A percentile compares a stretch with the other conserved stretches of the same genome.
Evolutionary conservation across 192 early-diverging fungal species (phyloP).

Genomic region (Podila clonocystis): DNA sequence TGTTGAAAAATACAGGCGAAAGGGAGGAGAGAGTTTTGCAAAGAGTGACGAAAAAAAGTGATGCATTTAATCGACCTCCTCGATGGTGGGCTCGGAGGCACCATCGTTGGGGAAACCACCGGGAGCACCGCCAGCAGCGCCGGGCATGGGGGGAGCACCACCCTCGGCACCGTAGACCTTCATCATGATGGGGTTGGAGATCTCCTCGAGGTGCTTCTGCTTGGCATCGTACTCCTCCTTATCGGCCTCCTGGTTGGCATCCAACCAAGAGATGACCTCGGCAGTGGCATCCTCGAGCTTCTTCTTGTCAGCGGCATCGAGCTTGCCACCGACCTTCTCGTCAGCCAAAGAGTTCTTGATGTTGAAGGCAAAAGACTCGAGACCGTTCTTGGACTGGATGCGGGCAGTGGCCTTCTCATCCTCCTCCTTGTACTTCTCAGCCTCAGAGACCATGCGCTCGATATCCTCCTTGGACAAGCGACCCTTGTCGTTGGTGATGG

Average conservation of each 20-base stretch:
- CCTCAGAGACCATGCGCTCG: conserved; percentile 85
- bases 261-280: conserved; percentile 96
- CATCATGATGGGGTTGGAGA: conserved; percentile 98
- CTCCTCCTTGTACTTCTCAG: conserved; percentile 84
- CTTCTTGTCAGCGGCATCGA: conserved; percentile 89
- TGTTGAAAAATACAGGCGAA: conserved; percentile 8
- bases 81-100: conserved; percentile 72
- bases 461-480: conserved; percentile 98
- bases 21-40: conserved; percentile 20
- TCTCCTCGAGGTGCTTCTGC: conserved; percentile 94
- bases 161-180: conserved; percentile 89
- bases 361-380: conserved; percentile 98
- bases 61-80: conserved; percentile 78
- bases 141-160: conserved; percentile 71
- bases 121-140: conserved; percentile 75
- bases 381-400: conserved; percentile 92
- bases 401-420: conserved; percentile 94
- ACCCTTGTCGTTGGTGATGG: conserved; percentile 99
- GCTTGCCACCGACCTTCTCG: conserved; percentile 83
- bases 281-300: conserved; percentile 86
- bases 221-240: conserved; percentile 97
- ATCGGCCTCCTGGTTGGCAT: conserved; percentile 91
- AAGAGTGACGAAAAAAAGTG: conserved; percentile 12
- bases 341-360: conserved; percentile 88
- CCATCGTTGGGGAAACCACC: conserved; percentile 78